Evolutionary conservation across 2,329 filamentous ascomycete genomes (phyloP).

Genomic region (Diaporthe eres): DNA sequence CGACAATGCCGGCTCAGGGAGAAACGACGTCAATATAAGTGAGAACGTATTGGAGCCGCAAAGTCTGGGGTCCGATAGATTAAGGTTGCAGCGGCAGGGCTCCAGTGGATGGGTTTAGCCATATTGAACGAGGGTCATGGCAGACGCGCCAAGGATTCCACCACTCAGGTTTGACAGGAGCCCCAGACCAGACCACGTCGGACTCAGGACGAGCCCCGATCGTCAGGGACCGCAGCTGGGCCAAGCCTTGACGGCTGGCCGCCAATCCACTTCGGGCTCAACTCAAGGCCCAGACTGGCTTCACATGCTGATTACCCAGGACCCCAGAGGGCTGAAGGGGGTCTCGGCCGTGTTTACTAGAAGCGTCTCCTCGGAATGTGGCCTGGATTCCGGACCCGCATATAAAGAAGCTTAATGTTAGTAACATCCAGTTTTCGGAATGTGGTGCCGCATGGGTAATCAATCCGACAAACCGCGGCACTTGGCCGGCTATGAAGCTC

Average conservation of each 20-base stretch:
- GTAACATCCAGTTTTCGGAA: background rate
- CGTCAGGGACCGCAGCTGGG: constrained; percentile 19
- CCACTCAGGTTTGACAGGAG: constrained; percentile 26
- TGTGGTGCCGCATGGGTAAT: constrained; percentile 20
- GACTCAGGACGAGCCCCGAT: constrained; percentile 24
- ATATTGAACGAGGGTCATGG: constrained; percentile 19
- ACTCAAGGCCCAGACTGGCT: background rate
- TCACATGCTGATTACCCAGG: background rate
- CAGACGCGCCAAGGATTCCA: constrained; percentile 24
- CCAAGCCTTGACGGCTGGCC: constrained; percentile 21
- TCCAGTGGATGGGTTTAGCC: constrained; percentile 23
- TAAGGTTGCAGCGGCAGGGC: constrained; percentile 8
- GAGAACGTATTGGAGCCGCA: constrained; percentile 30
- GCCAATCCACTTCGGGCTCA: background rate
- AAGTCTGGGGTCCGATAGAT: constrained; percentile 10
- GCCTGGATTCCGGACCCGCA: constrained; percentile 7
- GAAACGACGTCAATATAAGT: constrained; percentile 31
- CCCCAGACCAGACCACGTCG: background rate
- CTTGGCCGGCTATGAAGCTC: constrained; percentile 10
- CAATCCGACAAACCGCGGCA: constrained; percentile 12
- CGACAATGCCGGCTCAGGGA: constrained; percentile 16
- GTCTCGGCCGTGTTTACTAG: constrained; percentile 9
- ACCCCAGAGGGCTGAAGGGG: background rate
- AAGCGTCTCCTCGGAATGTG: constrained; percentile 19
- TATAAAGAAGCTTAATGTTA: constrained; percentile 14